Evolutionary conservation across 176 grass and related monocot species (phyloP).

Genomic region (Tillandsia fasciculata): DNA sequence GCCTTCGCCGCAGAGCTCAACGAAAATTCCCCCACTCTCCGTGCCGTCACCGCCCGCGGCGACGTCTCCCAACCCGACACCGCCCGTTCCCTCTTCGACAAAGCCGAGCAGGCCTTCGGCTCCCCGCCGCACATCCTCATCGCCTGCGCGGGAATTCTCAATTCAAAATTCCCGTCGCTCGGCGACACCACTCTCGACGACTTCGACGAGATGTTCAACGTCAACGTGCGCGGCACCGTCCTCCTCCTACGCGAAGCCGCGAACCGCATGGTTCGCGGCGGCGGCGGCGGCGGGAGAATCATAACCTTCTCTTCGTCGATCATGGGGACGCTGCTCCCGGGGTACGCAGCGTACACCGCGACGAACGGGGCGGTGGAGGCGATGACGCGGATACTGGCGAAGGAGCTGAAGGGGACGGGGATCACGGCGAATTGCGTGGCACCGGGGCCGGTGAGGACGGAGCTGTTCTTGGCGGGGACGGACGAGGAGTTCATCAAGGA

Average conservation of each 20-base stretch:
- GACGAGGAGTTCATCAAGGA: slow-evolving; percentile 30
- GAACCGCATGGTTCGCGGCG: neutral
- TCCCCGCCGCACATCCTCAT: slow-evolving; percentile 43
- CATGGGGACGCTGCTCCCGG: slow-evolving; percentile 24
- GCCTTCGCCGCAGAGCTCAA: neutral
- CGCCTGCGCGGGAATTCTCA: slow-evolving; percentile 38
- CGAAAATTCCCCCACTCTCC: neutral
- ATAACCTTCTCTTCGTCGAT: slow-evolving; percentile 48
- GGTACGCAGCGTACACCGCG: slow-evolving; percentile 47
- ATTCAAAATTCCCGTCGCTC: slow-evolving; percentile 39
- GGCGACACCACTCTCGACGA: slow-evolving; percentile 51
- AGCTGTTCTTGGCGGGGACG: slow-evolving; percentile 50
- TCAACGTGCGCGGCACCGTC: slow-evolving; percentile 61
- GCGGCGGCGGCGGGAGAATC: slow-evolving; percentile 30
- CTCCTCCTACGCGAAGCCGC: slow-evolving; percentile 53
- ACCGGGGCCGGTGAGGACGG: slow-evolving; percentile 42
- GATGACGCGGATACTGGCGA: slow-evolving; percentile 42
- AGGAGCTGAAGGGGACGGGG: slow-evolving; percentile 6
- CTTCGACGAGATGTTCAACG: slow-evolving; percentile 48
- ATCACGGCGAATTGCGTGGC: slow-evolving; percentile 62
- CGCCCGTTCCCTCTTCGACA: slow-evolving; percentile 55
- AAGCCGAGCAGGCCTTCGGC: slow-evolving; percentile 46
- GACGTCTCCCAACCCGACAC: slow-evolving; percentile 42
- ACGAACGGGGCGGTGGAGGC: slow-evolving; percentile 65
- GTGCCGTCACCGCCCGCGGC: slow-evolving; percentile 18